Evolutionary conservation across 139 green algal genomes (phyloP).

Genomic region (Picochlorum sp.): DNA sequence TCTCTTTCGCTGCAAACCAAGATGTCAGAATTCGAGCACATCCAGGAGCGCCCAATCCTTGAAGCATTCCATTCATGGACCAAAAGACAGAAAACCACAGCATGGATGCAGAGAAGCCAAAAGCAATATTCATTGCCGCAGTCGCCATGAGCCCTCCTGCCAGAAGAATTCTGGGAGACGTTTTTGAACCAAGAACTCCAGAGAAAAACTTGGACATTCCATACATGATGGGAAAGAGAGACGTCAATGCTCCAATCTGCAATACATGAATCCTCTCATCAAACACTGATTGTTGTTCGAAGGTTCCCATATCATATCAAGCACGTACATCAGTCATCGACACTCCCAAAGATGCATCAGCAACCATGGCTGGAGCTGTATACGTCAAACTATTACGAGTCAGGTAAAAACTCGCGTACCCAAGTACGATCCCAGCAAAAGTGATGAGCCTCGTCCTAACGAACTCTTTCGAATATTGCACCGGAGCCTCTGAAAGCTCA

Average conservation of each 20-base stretch:
- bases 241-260: constrained; percentile 82
- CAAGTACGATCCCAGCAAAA: constrained; percentile 72
- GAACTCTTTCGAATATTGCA: constrained; percentile 50
- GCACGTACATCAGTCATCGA: constrained; percentile 57
- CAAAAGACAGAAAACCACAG: constrained; percentile 79
- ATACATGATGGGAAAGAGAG: constrained; percentile 89
- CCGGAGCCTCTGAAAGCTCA: background rate
- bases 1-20: constrained; percentile 80
- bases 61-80: constrained; percentile 81
- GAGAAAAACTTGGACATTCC: constrained; percentile 76
- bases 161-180: constrained; percentile 76
- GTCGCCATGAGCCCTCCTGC: constrained; percentile 78
- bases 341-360: constrained; percentile 64
- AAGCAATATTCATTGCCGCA: constrained; percentile 78
- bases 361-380: constrained; percentile 85
- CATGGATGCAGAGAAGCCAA: constrained; percentile 74
- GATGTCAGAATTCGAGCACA: constrained; percentile 94
- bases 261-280: background rate
- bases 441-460: constrained; percentile 50
- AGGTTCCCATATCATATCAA: background rate
- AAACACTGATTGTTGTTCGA: no score
- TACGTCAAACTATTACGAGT: constrained; percentile 90
- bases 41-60: constrained; percentile 87
- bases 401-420: constrained; percentile 88
- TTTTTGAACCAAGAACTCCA: constrained; percentile 76